Evolutionary conservation across 2,329 filamentous ascomycete genomes (phyloP).

Genomic region (Camillea tinctor): DNA sequence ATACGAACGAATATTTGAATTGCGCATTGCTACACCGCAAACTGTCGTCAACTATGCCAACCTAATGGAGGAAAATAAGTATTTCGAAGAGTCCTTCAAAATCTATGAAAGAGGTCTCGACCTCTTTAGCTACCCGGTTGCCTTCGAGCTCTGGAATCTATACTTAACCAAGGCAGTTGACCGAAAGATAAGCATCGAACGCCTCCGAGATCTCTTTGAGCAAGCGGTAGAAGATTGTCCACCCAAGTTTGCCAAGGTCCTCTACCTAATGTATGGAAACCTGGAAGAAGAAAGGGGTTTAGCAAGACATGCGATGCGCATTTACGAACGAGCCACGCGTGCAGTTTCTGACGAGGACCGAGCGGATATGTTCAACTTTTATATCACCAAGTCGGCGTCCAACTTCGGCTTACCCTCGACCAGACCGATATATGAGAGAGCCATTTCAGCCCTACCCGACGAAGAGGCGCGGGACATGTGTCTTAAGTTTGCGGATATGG

Average conservation of each 20-base stretch:
- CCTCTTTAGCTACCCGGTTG: constrained; percentile 97
- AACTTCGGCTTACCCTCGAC: constrained; percentile 97
- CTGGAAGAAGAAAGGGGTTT: constrained; percentile 94
- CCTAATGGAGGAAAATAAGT: constrained; percentile 87
- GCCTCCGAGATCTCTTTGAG: constrained; percentile 91
- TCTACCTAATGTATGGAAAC: constrained; percentile 98
- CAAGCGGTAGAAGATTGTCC: constrained; percentile 94
- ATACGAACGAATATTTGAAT: constrained; percentile 96
- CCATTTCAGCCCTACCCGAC: constrained; percentile 90
- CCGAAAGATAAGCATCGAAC: constrained; percentile 91
- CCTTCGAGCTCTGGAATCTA: constrained; percentile 97
- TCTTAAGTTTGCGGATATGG: constrained; percentile 97
- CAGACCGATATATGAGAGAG: constrained; percentile 91
- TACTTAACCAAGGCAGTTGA: constrained; percentile 97
- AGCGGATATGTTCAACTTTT: constrained; percentile 98
- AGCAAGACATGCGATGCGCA: constrained; percentile 95
- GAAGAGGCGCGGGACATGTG: constrained; percentile 96
- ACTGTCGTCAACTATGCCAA: constrained; percentile 99
- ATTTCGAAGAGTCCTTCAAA: constrained; percentile 97
- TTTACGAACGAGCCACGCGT: constrained; percentile 94
- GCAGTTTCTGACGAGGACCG: constrained; percentile 93
- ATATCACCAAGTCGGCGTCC: constrained; percentile 97
- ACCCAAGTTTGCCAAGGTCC: constrained; percentile 89
- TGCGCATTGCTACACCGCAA: constrained; percentile 95
- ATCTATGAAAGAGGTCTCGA: constrained; percentile 94